phyloP scores from a whole-genome alignment of 1,284 basidiomycete genomes.

The Boletellus deceptivus region DNA sequence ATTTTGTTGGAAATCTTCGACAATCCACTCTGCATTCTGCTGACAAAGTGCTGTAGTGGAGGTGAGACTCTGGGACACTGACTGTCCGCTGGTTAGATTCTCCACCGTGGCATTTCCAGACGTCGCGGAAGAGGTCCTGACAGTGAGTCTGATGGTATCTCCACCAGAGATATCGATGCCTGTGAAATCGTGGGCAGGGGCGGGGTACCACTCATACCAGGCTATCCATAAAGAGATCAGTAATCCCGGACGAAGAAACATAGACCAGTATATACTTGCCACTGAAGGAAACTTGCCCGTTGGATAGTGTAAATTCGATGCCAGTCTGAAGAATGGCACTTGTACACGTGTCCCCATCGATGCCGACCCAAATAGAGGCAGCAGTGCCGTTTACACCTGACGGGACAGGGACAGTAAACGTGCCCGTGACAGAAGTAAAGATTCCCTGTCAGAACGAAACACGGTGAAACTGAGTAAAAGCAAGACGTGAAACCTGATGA shows the following conservation, averaged over 20 bases:
- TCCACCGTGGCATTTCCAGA: background rate
- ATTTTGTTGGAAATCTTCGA: constrained; percentile 3
- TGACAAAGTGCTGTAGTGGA: background rate
- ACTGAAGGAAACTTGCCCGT: background rate
- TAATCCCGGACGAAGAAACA: no score
- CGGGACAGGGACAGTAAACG: constrained; percentile 1
- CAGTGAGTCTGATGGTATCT: background rate
- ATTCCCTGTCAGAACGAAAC: background rate
- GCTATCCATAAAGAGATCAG: background rate
- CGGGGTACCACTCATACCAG: constrained; percentile 4
- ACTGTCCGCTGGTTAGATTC: constrained; percentile 1
- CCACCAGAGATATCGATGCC: constrained; percentile 1
- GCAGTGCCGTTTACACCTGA: background rate
- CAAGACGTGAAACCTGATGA: background rate
- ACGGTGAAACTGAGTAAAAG: no score
- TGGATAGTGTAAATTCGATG: background rate
- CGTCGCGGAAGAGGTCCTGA: background rate
- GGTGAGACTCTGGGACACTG: background rate
- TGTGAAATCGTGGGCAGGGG: background rate
- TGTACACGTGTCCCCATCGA: constrained; percentile 3
- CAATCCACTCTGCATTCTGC: constrained; percentile 8
- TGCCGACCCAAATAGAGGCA: constrained; percentile 6
- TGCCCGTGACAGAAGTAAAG: background rate
- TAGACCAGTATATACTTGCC: background rate
- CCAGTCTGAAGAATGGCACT: constrained; percentile 6